Conservation (phyloP, 805 yeast species). For the Nakazawaea peltata region DNA sequence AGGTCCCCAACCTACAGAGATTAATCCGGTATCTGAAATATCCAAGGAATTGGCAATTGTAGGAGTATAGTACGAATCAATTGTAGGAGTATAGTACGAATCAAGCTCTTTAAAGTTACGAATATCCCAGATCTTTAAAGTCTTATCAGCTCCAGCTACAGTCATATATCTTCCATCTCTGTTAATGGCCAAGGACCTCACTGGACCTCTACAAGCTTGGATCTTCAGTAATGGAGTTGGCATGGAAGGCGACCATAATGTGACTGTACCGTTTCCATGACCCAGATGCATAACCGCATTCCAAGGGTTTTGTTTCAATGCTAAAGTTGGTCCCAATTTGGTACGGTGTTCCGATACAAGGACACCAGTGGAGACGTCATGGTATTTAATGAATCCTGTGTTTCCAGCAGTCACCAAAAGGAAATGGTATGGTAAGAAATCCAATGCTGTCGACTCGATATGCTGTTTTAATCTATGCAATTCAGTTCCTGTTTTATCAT, state of each 20-base stretch:
- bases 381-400: conserved; percentile 83
- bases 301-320: conserved; percentile 90
- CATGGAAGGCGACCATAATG: conserved; percentile 91
- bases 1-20: conserved; percentile 93
- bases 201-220: conserved; percentile 79
- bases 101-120: conserved; percentile 75
- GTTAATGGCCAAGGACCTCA: conserved; percentile 76
- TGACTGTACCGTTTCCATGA: conserved; percentile 85
- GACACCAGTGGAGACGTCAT: conserved; percentile 90
- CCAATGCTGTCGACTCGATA: conserved; percentile 73
- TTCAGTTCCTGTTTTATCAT: conserved; percentile 87
- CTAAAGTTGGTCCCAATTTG: conserved; percentile 81
- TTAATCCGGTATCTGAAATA: conserved; percentile 80
- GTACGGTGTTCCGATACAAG: conserved; percentile 80
- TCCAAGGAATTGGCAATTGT: conserved; percentile 78
- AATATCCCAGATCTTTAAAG: conserved; percentile 88
- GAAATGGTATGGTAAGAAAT: conserved; percentile 89
- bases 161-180: conserved; percentile 94
- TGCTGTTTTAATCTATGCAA: conserved; percentile 88
- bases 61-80: conserved; percentile 66
- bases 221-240: conserved; percentile 78
- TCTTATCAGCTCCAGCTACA: conserved; percentile 79
- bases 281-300: conserved; percentile 94
- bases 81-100: conserved; percentile 60
- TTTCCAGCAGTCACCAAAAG: conserved; percentile 83